These are phyloP conservation scores for Penicillium malachiteum DNA, from an alignment of 495 filamentous ascomycete species.

Conservation along the genomic window DNA sequence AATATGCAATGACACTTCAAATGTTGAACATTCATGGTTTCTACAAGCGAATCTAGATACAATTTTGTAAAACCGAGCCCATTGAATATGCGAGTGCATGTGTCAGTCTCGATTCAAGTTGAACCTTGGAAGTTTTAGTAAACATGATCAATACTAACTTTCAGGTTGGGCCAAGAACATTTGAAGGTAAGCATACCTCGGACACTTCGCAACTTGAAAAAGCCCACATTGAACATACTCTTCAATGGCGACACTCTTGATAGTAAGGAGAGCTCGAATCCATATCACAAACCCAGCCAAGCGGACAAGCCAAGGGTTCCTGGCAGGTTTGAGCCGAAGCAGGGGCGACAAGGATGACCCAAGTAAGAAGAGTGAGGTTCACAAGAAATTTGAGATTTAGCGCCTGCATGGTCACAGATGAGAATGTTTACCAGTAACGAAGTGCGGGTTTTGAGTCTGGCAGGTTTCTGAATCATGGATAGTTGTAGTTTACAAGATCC, in stretches of 20 bases:
- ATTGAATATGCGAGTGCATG: too few species aligned
- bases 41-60: too few species aligned
- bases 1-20: too few species aligned
- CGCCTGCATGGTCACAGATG: neutral
- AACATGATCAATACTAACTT: too few species aligned
- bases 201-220: neutral
- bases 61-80: too few species aligned
- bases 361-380: neutral
- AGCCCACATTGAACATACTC: neutral
- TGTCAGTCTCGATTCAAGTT: too few species aligned
- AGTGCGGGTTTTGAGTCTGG: neutral
- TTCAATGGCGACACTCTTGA: neutral
- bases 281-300: neutral
- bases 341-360: neutral
- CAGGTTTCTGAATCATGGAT: neutral
- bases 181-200: neutral
- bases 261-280: neutral
- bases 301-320: neutral
- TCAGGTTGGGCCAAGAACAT: neutral
- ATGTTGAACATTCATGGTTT: too few species aligned
- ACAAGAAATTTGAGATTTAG: neutral
- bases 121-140: too few species aligned
- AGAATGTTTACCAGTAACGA: neutral
- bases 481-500: neutral
- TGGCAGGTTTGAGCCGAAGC: neutral